Percentiles rank a stretch among this genome's conserved stretches.
Evolutionary conservation across 306 rosid genomes (phyloP).

Genomic region (Abrus precatorius): DNA sequence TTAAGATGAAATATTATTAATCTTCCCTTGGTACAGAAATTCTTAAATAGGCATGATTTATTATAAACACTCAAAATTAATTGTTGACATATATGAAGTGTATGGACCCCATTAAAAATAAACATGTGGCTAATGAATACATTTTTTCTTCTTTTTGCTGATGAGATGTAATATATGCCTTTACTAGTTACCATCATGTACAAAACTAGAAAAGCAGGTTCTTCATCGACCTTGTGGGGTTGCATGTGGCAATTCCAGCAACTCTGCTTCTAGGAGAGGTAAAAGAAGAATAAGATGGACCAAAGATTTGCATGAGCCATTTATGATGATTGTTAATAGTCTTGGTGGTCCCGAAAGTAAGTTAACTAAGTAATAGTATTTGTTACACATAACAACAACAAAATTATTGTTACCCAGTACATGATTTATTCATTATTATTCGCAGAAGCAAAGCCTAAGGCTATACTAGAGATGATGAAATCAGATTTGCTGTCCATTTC

Average conservation of each 20-base stretch:
- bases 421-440: constrained; percentile 29
- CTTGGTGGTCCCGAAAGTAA: constrained; percentile 63
- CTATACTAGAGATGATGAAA: constrained; percentile 61
- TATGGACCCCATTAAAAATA: too few relatives aligned
- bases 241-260: constrained; percentile 31
- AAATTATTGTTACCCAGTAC: not conserved
- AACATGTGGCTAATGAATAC: not conserved
- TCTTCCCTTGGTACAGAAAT: not conserved
- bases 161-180: constrained; percentile 21
- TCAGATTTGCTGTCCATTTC: constrained; percentile 55
- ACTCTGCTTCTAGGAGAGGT: constrained; percentile 43
- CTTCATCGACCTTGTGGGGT: constrained; percentile 35
- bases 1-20: not conserved
- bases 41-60: not conserved
- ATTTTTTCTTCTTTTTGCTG: not conserved
- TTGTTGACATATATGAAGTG: not conserved
- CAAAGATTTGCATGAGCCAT: constrained; percentile 53
- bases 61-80: not conserved
- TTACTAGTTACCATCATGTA: constrained; percentile 23
- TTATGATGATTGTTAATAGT: constrained; percentile 50
- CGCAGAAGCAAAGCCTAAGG: constrained; percentile 65
- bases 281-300: constrained; percentile 63
- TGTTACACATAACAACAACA: not conserved
- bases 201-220: constrained; percentile 43
- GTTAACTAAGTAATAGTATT: constrained; percentile 26